A percentile compares a stretch with the other conserved stretches of the same genome.
Evolutionary conservation across 164 flowering plant species (phyloP).

Genomic region (Vitis labrusca): DNA sequence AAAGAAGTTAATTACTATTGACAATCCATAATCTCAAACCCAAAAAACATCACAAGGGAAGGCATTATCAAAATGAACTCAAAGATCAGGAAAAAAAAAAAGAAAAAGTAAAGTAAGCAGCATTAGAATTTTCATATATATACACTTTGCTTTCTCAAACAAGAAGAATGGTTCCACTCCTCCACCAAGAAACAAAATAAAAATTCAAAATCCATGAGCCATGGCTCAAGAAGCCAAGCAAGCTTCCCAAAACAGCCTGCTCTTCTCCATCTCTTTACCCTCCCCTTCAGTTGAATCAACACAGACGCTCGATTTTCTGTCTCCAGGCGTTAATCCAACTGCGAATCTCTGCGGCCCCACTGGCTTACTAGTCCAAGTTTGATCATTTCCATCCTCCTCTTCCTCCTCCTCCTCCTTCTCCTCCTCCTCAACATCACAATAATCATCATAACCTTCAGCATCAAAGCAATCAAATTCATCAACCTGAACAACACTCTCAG

Average conservation of each 20-base stretch:
- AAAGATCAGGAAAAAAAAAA: no score
- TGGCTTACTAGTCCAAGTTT: neutral
- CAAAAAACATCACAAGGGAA: no score
- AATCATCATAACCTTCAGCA: neutral
- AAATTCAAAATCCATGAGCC: neutral
- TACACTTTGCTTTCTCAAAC: neutral
- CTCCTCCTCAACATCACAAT: neutral
- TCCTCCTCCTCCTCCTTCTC: neutral
- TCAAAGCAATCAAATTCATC: neutral
- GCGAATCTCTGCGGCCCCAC: neutral
- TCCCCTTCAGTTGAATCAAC: constrained; percentile 16
- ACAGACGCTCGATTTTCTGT: constrained; percentile 14
- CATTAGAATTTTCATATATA: neutral
- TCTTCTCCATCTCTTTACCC: constrained; percentile 39
- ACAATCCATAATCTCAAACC: no score
- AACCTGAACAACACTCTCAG: constrained; percentile 2
- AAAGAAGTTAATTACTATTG: no score
- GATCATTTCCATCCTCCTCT: constrained; percentile 16
- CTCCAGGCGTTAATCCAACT: neutral
- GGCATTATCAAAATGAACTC: no score
- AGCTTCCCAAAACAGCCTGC: constrained; percentile 59
- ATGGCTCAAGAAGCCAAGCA: constrained; percentile 48
- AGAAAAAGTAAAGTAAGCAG: neutral
- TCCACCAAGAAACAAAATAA: constrained; percentile 20
- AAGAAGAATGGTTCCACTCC: constrained; percentile 10